phyloP scores from a whole-genome alignment of 371 early-diverging fungal genomes.

The Smittium culicis region DNA sequence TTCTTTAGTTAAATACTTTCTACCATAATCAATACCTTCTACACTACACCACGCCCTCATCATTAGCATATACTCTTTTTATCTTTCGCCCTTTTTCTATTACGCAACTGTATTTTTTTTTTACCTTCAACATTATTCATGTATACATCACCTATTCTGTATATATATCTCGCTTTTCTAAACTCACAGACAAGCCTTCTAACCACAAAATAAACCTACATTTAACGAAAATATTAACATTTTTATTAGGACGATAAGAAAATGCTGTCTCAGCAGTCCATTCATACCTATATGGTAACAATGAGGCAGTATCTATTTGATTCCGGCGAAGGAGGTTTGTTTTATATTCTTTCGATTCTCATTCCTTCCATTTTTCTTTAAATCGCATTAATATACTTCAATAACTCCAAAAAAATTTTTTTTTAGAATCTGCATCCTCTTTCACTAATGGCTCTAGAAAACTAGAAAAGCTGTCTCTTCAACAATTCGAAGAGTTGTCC shows the following conservation, averaged over 20 bases:
- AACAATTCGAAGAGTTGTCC: constrained; percentile 85
- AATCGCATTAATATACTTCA: neutral
- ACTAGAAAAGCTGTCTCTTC: constrained; percentile 55
- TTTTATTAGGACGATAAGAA: neutral
- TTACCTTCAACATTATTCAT: too few relatives aligned
- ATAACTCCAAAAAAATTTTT: neutral
- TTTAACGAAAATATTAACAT: too few relatives aligned
- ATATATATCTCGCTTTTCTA: too few relatives aligned
- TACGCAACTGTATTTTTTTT: too few relatives aligned
- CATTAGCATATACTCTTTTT: too few relatives aligned
- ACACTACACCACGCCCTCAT: too few relatives aligned
- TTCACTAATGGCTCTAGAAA: constrained; percentile 49
- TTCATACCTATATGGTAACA: neutral
- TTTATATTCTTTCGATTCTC: neutral
- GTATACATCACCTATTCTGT: too few relatives aligned
- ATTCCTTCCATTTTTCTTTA: neutral
- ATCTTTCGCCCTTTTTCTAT: too few relatives aligned
- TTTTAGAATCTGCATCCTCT: neutral
- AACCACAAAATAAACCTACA: too few relatives aligned
- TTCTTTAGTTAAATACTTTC: too few relatives aligned
- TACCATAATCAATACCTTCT: too few relatives aligned
- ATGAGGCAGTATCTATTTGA: neutral
- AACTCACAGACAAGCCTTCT: too few relatives aligned
- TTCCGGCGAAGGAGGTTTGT: neutral
- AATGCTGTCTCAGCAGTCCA: neutral